These are phyloP conservation scores for Ustilago tritici DNA, from an alignment of 1,284 basidiomycete genomes.

Conservation along the genomic window DNA sequence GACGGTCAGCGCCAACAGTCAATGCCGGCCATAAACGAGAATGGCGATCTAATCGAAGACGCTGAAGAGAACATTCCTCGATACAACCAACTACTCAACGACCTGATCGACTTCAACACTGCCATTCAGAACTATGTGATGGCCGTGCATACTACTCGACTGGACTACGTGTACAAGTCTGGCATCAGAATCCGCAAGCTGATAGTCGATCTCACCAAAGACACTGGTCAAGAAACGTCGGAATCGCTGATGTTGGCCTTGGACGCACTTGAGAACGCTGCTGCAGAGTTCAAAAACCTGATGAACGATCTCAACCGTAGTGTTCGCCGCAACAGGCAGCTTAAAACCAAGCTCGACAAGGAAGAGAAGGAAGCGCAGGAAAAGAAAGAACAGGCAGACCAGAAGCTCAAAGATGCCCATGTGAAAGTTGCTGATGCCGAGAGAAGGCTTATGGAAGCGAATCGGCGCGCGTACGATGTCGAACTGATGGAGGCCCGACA, in stretches of 20 bases:
- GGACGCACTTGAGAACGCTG: constrained; percentile 17
- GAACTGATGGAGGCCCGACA: not conserved
- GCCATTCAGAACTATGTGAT: constrained; percentile 36
- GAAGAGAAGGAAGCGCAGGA: not conserved
- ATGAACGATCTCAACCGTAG: constrained; percentile 14
- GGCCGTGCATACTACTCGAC: constrained; percentile 19
- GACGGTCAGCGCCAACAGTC: constrained; percentile 17
- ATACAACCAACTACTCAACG: constrained; percentile 24
- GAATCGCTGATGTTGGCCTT: constrained; percentile 15
- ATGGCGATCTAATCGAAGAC: not conserved
- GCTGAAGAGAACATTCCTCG: not conserved
- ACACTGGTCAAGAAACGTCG: not conserved
- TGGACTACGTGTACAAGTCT: constrained; percentile 19
- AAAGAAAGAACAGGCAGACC: not conserved
- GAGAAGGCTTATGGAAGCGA: not conserved
- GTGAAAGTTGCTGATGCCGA: not conserved
- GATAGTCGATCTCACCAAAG: constrained; percentile 23
- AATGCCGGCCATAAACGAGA: not conserved
- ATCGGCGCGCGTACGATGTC: not conserved
- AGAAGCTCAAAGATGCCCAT: not conserved
- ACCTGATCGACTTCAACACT: constrained; percentile 42
- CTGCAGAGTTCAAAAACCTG: constrained; percentile 6
- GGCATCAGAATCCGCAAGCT: constrained; percentile 31
- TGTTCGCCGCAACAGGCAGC: constrained; percentile 1
- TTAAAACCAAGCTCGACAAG: not conserved